Evolutionary conservation across 2,329 filamentous ascomycete species (phyloP).

Genomic region (Sarocladium oryzae): DNA sequence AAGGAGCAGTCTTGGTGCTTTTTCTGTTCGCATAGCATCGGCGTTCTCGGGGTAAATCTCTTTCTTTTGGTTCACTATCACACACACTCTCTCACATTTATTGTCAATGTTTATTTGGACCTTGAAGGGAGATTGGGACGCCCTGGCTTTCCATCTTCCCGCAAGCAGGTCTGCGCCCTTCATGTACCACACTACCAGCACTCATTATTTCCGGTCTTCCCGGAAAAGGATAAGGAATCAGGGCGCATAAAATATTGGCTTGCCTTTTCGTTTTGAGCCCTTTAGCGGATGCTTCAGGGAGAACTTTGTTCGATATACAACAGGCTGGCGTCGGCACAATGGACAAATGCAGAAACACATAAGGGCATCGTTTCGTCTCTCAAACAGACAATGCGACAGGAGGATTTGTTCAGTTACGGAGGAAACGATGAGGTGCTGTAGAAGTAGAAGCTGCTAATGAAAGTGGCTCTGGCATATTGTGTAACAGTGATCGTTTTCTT

Average conservation of each 20-base stretch:
- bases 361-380: too few relatives aligned
- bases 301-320: background rate
- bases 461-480: background rate
- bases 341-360: background rate
- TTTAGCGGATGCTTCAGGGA: background rate
- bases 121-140: background rate
- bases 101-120: background rate
- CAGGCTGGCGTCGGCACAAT: slow-evolving; percentile 9
- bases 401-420: too few relatives aligned
- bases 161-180: background rate
- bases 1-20: background rate
- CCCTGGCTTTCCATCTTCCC: background rate
- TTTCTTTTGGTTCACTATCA: background rate
- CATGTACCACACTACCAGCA: background rate
- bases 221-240: background rate
- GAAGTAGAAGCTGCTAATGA: too few relatives aligned
- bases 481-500: background rate
- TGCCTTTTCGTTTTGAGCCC: background rate
- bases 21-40: slow-evolving; percentile 4
- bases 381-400: too few relatives aligned
- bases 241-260: slow-evolving; percentile 6
- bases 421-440: too few relatives aligned
- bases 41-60: background rate
- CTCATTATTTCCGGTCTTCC: background rate
- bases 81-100: background rate